Evolutionary conservation across 441 rosid genomes (phyloP).

Genomic region (Populus hybrid): DNA sequence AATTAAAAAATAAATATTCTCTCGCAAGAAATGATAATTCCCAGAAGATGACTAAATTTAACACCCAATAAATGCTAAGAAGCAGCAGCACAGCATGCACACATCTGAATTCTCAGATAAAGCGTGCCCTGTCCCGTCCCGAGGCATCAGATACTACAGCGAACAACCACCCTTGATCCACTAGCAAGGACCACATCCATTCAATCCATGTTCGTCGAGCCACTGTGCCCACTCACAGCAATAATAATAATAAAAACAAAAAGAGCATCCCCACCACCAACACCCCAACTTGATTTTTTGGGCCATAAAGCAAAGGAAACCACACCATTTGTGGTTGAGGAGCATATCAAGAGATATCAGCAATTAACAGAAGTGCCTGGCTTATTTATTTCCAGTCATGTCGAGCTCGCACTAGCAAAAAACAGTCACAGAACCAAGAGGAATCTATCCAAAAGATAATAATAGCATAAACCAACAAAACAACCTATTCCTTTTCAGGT

Average conservation of each 20-base stretch:
- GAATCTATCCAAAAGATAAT: slow-evolving; percentile 5
- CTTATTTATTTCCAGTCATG: slow-evolving; percentile 35
- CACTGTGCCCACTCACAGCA: not conserved
- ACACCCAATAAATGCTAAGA: not conserved
- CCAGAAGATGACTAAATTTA: no score
- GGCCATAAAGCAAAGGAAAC: not conserved
- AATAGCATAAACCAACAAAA: slow-evolving; percentile 13
- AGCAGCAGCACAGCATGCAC: not conserved
- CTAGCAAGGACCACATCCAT: not conserved
- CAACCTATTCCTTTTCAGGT: slow-evolving; percentile 18
- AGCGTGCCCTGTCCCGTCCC: not conserved
- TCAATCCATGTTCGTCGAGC: not conserved
- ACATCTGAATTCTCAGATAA: not conserved
- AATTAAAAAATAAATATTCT: no score
- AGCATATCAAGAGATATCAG: slow-evolving; percentile 14
- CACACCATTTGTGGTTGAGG: slow-evolving; percentile 10
- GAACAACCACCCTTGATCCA: not conserved
- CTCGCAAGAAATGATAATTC: no score
- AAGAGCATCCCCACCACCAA: not conserved
- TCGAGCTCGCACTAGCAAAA: slow-evolving; percentile 8
- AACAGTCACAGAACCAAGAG: slow-evolving; percentile 11
- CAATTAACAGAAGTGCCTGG: slow-evolving; percentile 1
- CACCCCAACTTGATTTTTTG: slow-evolving; percentile 1
- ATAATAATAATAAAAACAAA: not conserved
- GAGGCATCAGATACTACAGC: not conserved